These are phyloP conservation scores for Huntiella savannae DNA, from an alignment of 2,329 filamentous ascomycete genomes.

Conservation along the genomic window DNA sequence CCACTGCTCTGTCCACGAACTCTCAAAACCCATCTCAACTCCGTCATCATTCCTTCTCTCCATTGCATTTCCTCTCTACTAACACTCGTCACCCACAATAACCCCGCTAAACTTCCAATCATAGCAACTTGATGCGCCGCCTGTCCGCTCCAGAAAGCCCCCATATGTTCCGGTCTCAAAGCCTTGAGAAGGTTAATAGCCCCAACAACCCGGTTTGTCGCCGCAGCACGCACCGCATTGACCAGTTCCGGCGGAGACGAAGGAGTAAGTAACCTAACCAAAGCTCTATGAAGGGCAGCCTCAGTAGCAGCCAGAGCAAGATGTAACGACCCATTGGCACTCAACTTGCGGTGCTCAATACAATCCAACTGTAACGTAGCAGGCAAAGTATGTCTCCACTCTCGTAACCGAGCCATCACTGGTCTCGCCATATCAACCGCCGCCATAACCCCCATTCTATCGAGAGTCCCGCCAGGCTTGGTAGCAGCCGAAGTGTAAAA, in stretches of 20 bases:
- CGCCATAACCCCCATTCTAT: constrained; percentile 8
- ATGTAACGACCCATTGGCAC: constrained; percentile 22
- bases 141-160: constrained; percentile 23
- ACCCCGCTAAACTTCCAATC: constrained; percentile 17
- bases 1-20: constrained; percentile 21
- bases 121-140: constrained; percentile 16
- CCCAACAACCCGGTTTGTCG: constrained; percentile 17
- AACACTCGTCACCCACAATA: constrained; percentile 14
- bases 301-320: constrained; percentile 26
- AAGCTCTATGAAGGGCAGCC: constrained; percentile 24
- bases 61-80: constrained; percentile 20
- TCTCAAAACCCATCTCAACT: constrained; percentile 24
- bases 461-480: constrained; percentile 6
- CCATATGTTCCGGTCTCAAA: constrained; percentile 21
- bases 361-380: constrained; percentile 24
- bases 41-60: constrained; percentile 22
- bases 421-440: constrained; percentile 28
- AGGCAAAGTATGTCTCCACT: constrained; percentile 27
- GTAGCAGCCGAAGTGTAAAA: constrained; percentile 13
- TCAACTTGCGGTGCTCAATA: constrained; percentile 20
- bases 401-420: constrained; percentile 25
- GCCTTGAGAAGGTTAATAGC: constrained; percentile 20
- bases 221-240: constrained; percentile 13
- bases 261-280: constrained; percentile 17
- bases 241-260: constrained; percentile 7